Evolutionary conservation across 495 filamentous ascomycete genomes (phyloP), one percentile per base, ranked within the genome.

Genomic region (Aeminium ludgeri): DNA sequence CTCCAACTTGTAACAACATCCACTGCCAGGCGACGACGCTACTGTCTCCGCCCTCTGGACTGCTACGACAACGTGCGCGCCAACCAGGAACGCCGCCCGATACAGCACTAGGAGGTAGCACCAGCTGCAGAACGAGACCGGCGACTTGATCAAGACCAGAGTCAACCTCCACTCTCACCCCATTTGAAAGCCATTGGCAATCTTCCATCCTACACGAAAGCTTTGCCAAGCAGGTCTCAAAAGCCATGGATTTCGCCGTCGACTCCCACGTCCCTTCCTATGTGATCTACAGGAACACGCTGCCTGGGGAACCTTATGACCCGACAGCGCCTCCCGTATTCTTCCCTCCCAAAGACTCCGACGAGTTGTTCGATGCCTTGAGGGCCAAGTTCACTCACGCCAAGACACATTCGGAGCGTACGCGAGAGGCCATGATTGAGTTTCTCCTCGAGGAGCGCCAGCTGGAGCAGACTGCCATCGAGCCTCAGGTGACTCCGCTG

Each of bases 351-450:
- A 43, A 48, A 20, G 50, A 48, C 32, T 55, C 53, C 13, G 53
- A 55, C 38, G 53, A 55, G 34, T 50, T 55, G 2, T 55, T 53
- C 44, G 53, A 55, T 20, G 50, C 50, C 20, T 47, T 55, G 2
- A 40, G 48, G 6, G n/a, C 17, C 10, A 42, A 34, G 6, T 55
- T 34, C 35, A 46, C 53, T 18, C 34, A 50, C 34, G 29, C 44
- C 17, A 46, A 45, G 32, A 47, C 40, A 2, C 53, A 55, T 20
- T 41, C 38, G 13, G 50, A 49, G 25, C 37, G 53, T 17, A 49
- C 53, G 39, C 37, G 50, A 5, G 34, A 53, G 6, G 53, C 52
- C 30, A 38, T 52, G 20, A 49, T 55, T 27, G 36, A 52, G 31
- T 55, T 49, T 30, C 42, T 52, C 10, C 20, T 52, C 12, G 44